Percentiles rank a stretch among this genome's conserved stretches.
These are phyloP conservation scores for Hyphochytrium catenoides DNA, from an alignment of 352 stramenopile species.

Conservation along the genomic window DNA sequence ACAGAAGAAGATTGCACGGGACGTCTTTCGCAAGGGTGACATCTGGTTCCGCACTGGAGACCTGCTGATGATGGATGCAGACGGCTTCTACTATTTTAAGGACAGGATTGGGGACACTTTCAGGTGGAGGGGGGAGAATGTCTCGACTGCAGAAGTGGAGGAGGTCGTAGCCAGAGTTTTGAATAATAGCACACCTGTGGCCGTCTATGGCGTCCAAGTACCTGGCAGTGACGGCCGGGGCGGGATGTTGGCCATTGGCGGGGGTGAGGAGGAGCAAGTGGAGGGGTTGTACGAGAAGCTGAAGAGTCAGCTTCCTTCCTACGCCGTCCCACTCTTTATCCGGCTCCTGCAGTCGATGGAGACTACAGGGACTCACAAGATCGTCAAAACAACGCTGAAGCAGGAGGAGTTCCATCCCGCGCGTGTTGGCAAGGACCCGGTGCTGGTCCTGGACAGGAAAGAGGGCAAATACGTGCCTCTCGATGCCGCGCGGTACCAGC, in stretches of 20 bases:
- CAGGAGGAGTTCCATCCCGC: too few species aligned
- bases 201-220: constrained; percentile 43
- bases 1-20: too few species aligned
- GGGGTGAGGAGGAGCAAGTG: constrained; percentile 37
- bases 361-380: constrained; percentile 71
- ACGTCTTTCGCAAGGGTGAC: too few species aligned
- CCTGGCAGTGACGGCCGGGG: constrained; percentile 47
- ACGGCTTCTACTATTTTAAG: constrained; percentile 57
- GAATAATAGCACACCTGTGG: constrained; percentile 22
- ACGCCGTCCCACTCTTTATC: constrained; percentile 58
- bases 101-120: constrained; percentile 77
- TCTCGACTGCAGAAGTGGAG: constrained; percentile 64
- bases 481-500: too few species aligned
- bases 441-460: too few species aligned
- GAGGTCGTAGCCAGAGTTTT: constrained; percentile 40
- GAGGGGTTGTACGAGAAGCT: constrained; percentile 15
- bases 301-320: constrained; percentile 13
- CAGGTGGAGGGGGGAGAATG: constrained; percentile 78
- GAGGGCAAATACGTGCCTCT: too few species aligned
- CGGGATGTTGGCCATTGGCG: constrained; percentile 57
- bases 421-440: too few species aligned
- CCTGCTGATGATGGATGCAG: constrained; percentile 47
- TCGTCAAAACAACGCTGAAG: too few species aligned
- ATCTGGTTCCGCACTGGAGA: constrained; percentile 70
- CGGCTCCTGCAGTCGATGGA: constrained; percentile 35